phyloP scores from a whole-genome alignment of 805 yeast species.

The Soucietia sequanensis region DNA sequence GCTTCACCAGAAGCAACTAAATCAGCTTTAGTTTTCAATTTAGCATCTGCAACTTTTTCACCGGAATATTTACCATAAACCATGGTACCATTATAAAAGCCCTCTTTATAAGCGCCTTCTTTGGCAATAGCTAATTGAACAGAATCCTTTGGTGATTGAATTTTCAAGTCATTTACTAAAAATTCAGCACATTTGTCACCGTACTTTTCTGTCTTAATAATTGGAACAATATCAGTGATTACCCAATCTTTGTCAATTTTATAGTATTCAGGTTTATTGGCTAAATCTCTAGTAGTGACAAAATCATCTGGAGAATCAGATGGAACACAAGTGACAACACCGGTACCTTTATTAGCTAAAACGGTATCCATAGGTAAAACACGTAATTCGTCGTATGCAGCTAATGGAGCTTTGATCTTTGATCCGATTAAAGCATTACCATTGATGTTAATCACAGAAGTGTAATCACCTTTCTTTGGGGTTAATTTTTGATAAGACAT shows the following conservation, averaged over 20 bases:
- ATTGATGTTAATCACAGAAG: constrained; percentile 53
- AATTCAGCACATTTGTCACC: constrained; percentile 87
- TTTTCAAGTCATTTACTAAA: constrained; percentile 82
- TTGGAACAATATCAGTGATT: constrained; percentile 63
- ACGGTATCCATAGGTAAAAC: constrained; percentile 98
- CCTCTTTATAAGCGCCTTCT: constrained; percentile 94
- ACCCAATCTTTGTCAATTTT: constrained; percentile 87
- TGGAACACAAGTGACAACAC: constrained; percentile 98
- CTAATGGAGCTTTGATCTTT: constrained; percentile 79
- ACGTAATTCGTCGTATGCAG: constrained; percentile 66
- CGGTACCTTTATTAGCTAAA: constrained; percentile 93
- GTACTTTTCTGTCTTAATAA: constrained; percentile 77
- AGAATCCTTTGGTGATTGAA: constrained; percentile 91
- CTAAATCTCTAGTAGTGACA: constrained; percentile 80
- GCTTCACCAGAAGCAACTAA: constrained; percentile 76
- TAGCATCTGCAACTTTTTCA: constrained; percentile 86
- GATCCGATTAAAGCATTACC: constrained; percentile 86
- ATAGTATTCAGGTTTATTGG: constrained; percentile 88
- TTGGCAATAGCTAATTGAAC: constrained; percentile 87
- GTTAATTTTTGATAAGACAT: constrained; percentile 94
- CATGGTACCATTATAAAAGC: constrained; percentile 87
- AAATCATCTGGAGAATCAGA: constrained; percentile 98
- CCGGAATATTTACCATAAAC: constrained; percentile 80
- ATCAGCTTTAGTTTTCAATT: constrained; percentile 81
- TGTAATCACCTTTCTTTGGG: constrained; percentile 79